Evolutionary conservation across 164 flowering plant genomes (phyloP).

Genomic region (Macadamia integrifolia): DNA sequence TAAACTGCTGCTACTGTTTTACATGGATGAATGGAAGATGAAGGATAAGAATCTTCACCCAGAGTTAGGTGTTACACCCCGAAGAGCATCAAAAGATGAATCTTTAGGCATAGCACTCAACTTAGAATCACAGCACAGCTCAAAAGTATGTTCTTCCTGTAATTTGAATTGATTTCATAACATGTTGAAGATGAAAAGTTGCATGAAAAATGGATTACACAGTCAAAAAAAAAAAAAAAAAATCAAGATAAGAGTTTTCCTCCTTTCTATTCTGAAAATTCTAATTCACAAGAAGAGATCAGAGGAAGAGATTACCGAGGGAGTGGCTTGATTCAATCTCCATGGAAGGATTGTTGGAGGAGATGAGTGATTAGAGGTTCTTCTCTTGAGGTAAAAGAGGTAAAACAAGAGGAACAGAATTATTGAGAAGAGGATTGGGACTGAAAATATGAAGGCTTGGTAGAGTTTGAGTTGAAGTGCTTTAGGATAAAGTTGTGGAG

Average conservation of each 20-base stretch:
- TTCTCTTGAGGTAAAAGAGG: constrained; percentile 79
- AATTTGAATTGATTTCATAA: not conserved
- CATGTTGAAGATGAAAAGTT: not conserved
- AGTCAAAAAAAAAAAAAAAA: too few relatives aligned
- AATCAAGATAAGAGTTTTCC: not conserved
- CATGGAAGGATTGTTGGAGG: constrained; percentile 30
- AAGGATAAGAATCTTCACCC: too few relatives aligned
- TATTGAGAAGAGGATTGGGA: constrained; percentile 69
- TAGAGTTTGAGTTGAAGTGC: constrained; percentile 70
- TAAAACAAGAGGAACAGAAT: constrained; percentile 69
- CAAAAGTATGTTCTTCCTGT: not conserved
- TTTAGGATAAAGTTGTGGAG: constrained; percentile 62
- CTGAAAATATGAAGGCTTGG: constrained; percentile 79
- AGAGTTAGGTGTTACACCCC: too few relatives aligned
- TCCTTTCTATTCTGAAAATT: not conserved
- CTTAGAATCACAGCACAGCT: too few relatives aligned
- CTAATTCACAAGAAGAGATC: not conserved
- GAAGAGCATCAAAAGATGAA: too few relatives aligned
- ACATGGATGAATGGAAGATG: too few relatives aligned
- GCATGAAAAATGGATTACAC: not conserved
- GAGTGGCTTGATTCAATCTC: constrained; percentile 20
- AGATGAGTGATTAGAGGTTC: constrained; percentile 35
- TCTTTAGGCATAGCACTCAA: too few relatives aligned
- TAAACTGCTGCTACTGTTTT: too few relatives aligned
- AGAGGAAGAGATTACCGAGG: constrained; percentile 30